A percentile compares a stretch with the other conserved stretches of the same genome.
These are phyloP conservation scores for Cordyceps farinosa DNA, from an alignment of 2,329 filamentous ascomycete genomes.

Conservation along the genomic window DNA sequence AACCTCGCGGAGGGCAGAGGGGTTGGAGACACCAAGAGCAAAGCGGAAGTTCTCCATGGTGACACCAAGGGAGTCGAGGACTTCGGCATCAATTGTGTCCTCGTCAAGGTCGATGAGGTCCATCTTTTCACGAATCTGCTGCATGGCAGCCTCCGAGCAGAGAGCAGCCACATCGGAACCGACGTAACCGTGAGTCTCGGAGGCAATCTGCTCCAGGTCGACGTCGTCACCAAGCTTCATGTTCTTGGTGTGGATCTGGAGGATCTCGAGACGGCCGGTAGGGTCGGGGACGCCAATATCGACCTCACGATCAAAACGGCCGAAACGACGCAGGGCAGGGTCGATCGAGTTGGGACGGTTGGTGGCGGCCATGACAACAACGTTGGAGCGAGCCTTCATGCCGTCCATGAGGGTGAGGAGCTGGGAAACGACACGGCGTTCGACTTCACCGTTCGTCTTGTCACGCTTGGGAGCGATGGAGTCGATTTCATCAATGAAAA, in stretches of 20 bases:
- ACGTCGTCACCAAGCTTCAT: constrained; percentile 99
- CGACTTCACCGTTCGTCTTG: constrained; percentile 98
- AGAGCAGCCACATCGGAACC: constrained; percentile 97
- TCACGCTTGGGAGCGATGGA: constrained; percentile 99
- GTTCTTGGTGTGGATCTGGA: constrained; percentile 99
- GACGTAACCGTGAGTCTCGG: constrained; percentile 98
- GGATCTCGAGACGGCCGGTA: constrained; percentile 95
- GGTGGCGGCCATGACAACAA: constrained; percentile 98
- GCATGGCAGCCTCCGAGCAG: constrained; percentile 98
- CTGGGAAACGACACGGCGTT: constrained; percentile 97
- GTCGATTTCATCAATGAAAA: constrained; percentile 99
- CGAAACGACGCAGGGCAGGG: constrained; percentile 93
- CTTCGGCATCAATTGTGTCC: constrained; percentile 98
- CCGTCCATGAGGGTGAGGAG: constrained; percentile 97
- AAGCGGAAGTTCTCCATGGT: constrained; percentile 99
- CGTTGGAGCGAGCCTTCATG: constrained; percentile 98
- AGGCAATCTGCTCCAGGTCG: constrained; percentile 91
- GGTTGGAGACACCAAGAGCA: constrained; percentile 95
- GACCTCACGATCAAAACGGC: constrained; percentile 97
- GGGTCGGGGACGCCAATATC: constrained; percentile 98
- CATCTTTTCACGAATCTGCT: constrained; percentile 99
- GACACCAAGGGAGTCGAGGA: constrained; percentile 94
- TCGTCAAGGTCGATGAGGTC: constrained; percentile 98
- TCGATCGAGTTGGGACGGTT: constrained; percentile 99
- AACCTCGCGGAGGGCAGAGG: constrained; percentile 95